These are phyloP conservation scores for Tolypocladium inflatum DNA, from an alignment of 2,329 filamentous ascomycete species.

Conservation along the genomic window DNA sequence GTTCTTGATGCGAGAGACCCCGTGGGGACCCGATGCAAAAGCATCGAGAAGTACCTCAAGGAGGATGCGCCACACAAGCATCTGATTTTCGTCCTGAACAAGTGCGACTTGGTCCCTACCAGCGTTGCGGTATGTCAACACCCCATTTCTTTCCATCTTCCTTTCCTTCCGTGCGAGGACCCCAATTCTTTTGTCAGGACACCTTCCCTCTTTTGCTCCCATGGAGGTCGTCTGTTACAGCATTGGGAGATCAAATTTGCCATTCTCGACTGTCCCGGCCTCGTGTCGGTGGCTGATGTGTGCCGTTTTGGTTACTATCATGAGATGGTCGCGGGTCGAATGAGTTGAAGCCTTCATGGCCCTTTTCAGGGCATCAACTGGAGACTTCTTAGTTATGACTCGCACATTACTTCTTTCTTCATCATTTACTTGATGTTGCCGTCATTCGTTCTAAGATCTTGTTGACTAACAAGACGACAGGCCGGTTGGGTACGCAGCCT, in stretches of 20 bases:
- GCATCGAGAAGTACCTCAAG: constrained; percentile 75
- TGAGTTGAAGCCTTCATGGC: constrained; percentile 90
- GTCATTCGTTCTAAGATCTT: neutral
- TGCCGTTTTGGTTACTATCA: constrained; percentile 85
- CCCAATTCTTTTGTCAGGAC: constrained; percentile 82
- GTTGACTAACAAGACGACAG: constrained; percentile 35
- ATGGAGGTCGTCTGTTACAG: constrained; percentile 97
- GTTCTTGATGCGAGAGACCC: constrained; percentile 86
- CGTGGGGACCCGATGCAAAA: constrained; percentile 75
- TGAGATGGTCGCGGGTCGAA: constrained; percentile 73
- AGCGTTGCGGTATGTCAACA: constrained; percentile 67
- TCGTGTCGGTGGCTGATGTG: constrained; percentile 51
- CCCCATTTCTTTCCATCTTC: neutral
- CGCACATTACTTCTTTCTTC: constrained; percentile 48
- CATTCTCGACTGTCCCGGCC: constrained; percentile 29
- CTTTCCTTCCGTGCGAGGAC: constrained; percentile 23
- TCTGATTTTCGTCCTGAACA: constrained; percentile 42
- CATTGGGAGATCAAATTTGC: constrained; percentile 81
- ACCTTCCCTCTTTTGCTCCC: constrained; percentile 52
- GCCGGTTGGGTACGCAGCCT: constrained; percentile 85
- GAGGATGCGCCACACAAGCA: constrained; percentile 96
- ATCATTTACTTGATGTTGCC: constrained; percentile 14
- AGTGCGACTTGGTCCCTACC: constrained; percentile 76
- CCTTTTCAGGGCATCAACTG: constrained; percentile 48
- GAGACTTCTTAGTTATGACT: constrained; percentile 98